These are phyloP conservation scores for Prillingera fragicola DNA, from an alignment of 1,284 basidiomycete genomes.

Conservation along the genomic window DNA sequence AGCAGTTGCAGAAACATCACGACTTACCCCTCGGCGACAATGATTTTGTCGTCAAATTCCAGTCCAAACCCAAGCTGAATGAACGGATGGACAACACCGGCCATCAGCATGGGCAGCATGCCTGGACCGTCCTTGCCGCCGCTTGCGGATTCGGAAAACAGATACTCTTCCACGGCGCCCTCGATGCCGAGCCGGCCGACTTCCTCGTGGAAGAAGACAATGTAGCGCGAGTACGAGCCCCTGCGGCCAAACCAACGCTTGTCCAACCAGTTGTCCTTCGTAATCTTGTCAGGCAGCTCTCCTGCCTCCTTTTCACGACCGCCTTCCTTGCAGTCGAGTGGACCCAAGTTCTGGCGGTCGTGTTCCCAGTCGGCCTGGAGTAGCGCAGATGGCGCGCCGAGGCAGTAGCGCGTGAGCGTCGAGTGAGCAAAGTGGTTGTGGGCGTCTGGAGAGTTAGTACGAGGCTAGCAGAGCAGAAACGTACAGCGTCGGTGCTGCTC, in stretches of 20 bases:
- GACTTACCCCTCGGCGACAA: conserved; percentile 52
- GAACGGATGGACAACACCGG: too few species aligned
- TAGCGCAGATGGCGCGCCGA: conserved; percentile 56
- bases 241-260: conserved; percentile 55
- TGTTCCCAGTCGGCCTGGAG: conserved; percentile 49
- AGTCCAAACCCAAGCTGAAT: too few species aligned
- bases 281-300: conserved; percentile 26
- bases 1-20: not conserved
- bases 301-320: conserved; percentile 23
- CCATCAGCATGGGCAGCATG: too few species aligned
- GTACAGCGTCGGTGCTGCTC: conserved; percentile 37
- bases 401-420: conserved; percentile 58
- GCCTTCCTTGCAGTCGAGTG: conserved; percentile 51
- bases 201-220: conserved; percentile 56
- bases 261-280: conserved; percentile 53
- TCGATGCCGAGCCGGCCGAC: conserved; percentile 51
- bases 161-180: conserved; percentile 53
- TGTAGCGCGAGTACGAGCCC: conserved; percentile 55
- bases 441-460: conserved; percentile 19
- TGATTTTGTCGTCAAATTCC: too few species aligned
- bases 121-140: conserved; percentile 48
- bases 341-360: conserved; percentile 46
- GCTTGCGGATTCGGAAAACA: conserved; percentile 52
- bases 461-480: conserved; percentile 1
- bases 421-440: conserved; percentile 59